Base-by-base conservation (phyloP, 306 rosid genomes). In the Rosa lucieae region DNA sequence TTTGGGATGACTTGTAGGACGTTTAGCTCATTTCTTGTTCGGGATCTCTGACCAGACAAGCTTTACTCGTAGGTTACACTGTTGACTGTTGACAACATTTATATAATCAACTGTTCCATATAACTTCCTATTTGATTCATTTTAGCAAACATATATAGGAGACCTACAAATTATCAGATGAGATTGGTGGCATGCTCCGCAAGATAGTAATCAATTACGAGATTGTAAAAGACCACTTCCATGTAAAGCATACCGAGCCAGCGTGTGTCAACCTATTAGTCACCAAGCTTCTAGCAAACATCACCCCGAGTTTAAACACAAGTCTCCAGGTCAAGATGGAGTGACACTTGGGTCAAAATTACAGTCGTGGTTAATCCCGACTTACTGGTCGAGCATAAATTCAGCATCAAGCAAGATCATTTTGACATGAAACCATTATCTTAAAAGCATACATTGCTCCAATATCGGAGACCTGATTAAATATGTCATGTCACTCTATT, bases 21-120 rank as follows among this genome's bases (percentile, higher is more conserved):
- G 8, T 53, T 53, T 51, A 51, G n/a, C n/a, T 51, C 56, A 86
- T 56, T 5, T 88, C 91, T 56, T 72, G 53, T 70, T 82, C 91
- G 17, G 74, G 79, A 52, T 85, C 73, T 78, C 72, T 84, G 55
- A 92, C 81, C 39, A 86, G 62, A 82, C 94, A 86, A 43, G 94
- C 94, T 82, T 76, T 4, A 48, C 15, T 48, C 3, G 56, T 51
- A 5, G 56, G 20, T 51, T 51, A 15, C 56, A 51, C 2, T 8
- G 44, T 49, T 11, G 18, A 51, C 2, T 8, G 44, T 3, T 11
- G 18, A 49, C 18, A 49, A 49, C n/a, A n/a, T 53, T 53, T 53
- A 20, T 52, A 20, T 14, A 15, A 52, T 5, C 7, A 53, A 20
- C 23, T 20, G 10, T 52, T 17, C 21, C 21, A 17, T 52, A 17